Base-by-base conservation (phyloP, 2,329 filamentous ascomycete genomes). In the Alternaria sp. region DNA sequence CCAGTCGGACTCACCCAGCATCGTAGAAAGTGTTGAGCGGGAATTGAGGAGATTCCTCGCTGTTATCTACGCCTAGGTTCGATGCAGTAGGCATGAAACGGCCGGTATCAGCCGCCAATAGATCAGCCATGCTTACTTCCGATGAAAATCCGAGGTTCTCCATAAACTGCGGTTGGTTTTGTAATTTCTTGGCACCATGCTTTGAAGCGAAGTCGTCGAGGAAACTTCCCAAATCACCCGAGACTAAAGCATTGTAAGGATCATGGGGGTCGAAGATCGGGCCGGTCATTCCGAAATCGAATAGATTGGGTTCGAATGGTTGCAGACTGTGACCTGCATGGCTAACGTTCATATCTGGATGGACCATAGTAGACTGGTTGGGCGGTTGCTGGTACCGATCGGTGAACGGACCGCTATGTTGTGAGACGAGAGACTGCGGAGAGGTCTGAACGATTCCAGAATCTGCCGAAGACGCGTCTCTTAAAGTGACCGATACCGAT, bases 141-240 rank as follows among this genome's bases (percentile, higher is more conserved):
- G 88, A 87, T 2, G 85, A 87, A 71, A 90, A 89, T 0, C 88
- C 88, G 15, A 90, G 80, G 69, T 90, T 90, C 49, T 87, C 83
- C 87, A 90, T 89, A 71, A 90, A 90, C 64, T 89, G 87, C 2
- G 86, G 82, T 63, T 89, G 87, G 12, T 84, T 82, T 28, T 87
- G 85, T 46, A 87, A 78, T 41, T 82, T 79, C 60, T 87, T 84
- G 18, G 82, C 83, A 3, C 84, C 85, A 70, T 88, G 87, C 25
- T 88, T 76, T 11, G 86, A 85, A 6, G 86, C 85, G 45, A 88
- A 78, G 64, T 88, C 86, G 58, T 88, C 86, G 61, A 88, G 87
- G 53, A 87, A 81, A 15, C 83, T 84, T 64, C 86, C 84, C 65
- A 75, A 75, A 74, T 85, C 57, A 74, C 82, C 64, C 69, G 79